A percentile compares a stretch with the other conserved stretches of the same genome.
These are phyloP conservation scores for Pseudomicrostroma phylloplanum DNA, from an alignment of 1,284 basidiomycete species.

Conservation along the genomic window DNA sequence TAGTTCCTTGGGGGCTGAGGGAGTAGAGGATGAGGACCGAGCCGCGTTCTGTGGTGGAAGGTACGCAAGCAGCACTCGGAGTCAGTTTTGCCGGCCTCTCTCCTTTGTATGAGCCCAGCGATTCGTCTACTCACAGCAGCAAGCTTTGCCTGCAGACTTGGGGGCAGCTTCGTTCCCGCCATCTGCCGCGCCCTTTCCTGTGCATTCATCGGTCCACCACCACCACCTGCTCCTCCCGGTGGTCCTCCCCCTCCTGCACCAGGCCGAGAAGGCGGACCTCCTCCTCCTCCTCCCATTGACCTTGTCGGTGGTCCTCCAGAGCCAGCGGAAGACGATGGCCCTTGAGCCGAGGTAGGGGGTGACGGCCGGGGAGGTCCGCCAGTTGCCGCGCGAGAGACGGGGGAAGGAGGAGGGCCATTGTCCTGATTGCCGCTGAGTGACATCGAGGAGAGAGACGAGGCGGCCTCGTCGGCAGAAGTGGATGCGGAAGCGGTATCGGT, in stretches of 20 bases:
- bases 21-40: conserved; percentile 11
- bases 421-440: too few relatives aligned
- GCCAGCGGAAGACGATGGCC: neutral
- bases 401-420: neutral
- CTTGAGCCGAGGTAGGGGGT: neutral
- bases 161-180: conserved; percentile 56
- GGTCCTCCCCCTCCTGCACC: neutral
- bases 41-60: conserved; percentile 7
- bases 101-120: neutral
- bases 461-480: too few relatives aligned
- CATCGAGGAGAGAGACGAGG: too few relatives aligned
- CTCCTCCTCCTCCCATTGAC: neutral
- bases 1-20: neutral
- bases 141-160: conserved; percentile 85
- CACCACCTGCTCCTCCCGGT: neutral
- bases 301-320: neutral
- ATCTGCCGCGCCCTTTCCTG: conserved; percentile 36
- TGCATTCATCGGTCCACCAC: conserved; percentile 6
- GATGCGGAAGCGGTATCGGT: too few relatives aligned
- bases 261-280: neutral
- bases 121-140: conserved; percentile 61
- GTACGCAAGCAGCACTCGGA: conserved; percentile 20
- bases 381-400: neutral
- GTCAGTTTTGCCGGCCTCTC: conserved; percentile 25
- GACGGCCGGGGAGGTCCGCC: neutral